Evolutionary conservation across 1,284 basidiomycete species (phyloP), one percentile per base, ranked within the genome.

Genomic region (Cryptococcus neoformans): DNA sequence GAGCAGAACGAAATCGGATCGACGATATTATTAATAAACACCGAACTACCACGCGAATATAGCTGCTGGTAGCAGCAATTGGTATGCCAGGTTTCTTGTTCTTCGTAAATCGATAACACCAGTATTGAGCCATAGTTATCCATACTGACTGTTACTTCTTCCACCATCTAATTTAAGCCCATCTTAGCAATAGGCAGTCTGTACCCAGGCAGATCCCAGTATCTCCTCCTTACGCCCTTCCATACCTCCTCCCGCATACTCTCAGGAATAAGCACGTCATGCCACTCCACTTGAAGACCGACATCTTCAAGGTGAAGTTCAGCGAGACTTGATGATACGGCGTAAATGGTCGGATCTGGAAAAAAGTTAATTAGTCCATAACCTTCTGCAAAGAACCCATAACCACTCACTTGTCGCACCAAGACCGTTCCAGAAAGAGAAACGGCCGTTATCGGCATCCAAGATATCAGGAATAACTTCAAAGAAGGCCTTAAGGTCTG

Each of bases 341-440:
- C 92, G 76, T 97, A 96, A 70, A 93, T 91, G 6, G 88, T 80
- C 0, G 86, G 81, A 76, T 92, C 90, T 93, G 69, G 2, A 47
- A 21, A 53, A 37, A 45, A 11, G 34, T 16, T 21, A 4, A 28
- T 28, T 34, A 42, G 9, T 17, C 12, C n/a, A n/a, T 49, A 14
- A 48, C 14, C 7, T 50, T 16, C 44, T 14, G 38, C 6, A 35
- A 1, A 4, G 16, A 14, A 14, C 1, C 44, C 12, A 36, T 10
- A 40, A 14, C 36, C 44, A 80, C 79, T 60, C 70, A 91, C 93
- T 94, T 8, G 93, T 98, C 21, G 92, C 95, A 14, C 91, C 96
- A 1, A 99, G 82, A 4, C 95, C 95, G 72, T 99, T 92, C 83
- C 98, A 99, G 79, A 98, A 99, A 57, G 92, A 89, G 74, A 95